Evolutionary conservation across 2,329 filamentous ascomycete species (phyloP).

Genomic region (Fusarium palustre): DNA sequence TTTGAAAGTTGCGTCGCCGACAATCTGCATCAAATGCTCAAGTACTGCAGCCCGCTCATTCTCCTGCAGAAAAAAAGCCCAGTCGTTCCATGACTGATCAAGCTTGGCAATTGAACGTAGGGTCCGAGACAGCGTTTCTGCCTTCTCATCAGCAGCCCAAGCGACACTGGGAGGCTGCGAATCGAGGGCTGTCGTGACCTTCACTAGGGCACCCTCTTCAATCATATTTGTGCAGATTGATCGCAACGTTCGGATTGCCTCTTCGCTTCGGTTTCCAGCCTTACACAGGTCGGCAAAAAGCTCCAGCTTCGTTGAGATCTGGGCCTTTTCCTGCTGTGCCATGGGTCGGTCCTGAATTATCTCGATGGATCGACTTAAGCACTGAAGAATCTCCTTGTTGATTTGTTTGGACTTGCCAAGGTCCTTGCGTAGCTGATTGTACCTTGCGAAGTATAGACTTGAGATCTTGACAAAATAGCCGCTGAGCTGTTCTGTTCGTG

Average conservation of each 20-base stretch:
- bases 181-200: conserved; percentile 63
- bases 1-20: conserved; percentile 53
- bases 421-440: conserved; percentile 63
- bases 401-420: conserved; percentile 52
- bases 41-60: conserved; percentile 67
- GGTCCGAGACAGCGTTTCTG: conserved; percentile 67
- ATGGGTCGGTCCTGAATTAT: conserved; percentile 66
- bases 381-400: conserved; percentile 61
- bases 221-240: conserved; percentile 72
- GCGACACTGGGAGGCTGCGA: conserved; percentile 62
- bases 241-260: conserved; percentile 68
- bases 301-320: conserved; percentile 73
- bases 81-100: conserved; percentile 66
- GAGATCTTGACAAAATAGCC: conserved; percentile 75
- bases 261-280: conserved; percentile 62
- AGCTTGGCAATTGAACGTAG: conserved; percentile 71
- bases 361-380: conserved; percentile 73
- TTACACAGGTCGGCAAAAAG: conserved; percentile 72
- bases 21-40: conserved; percentile 69
- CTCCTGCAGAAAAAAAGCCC: conserved; percentile 65
- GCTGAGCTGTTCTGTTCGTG: conserved; percentile 51
- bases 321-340: conserved; percentile 68
- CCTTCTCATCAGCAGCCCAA: conserved; percentile 65
- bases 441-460: conserved; percentile 76
- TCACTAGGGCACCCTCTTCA: conserved; percentile 66